Evolutionary conservation across 768 basidiomycete species (phyloP).

Genomic region (Suillus weaverae): DNA sequence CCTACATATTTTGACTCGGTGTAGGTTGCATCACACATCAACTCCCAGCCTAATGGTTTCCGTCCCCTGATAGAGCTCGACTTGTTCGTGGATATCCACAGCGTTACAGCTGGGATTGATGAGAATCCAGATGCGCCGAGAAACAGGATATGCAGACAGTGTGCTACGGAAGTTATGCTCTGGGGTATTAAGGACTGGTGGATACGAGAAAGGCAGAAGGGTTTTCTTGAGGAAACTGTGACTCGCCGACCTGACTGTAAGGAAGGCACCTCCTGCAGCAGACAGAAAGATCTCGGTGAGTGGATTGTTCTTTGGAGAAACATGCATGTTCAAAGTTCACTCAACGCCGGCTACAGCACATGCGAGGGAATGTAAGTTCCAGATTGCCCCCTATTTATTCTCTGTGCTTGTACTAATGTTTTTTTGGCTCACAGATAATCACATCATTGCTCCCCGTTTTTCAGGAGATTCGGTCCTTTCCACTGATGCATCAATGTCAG

Average conservation of each 20-base stretch:
- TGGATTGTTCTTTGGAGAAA: slow-evolving; percentile 8
- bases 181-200: slow-evolving; percentile 84
- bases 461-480: not conserved
- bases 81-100: slow-evolving; percentile 69
- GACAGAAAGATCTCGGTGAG: slow-evolving; percentile 69
- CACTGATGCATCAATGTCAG: not conserved
- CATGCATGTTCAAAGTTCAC: slow-evolving; percentile 6
- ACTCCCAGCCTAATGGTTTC: slow-evolving; percentile 62
- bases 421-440: slow-evolving; percentile 36
- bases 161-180: slow-evolving; percentile 72
- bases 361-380: slow-evolving; percentile 69
- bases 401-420: slow-evolving; percentile 10
- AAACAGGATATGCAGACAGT: slow-evolving; percentile 63
- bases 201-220: slow-evolving; percentile 74
- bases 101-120: slow-evolving; percentile 53
- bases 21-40: slow-evolving; percentile 64
- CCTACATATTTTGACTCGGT: slow-evolving; percentile 10
- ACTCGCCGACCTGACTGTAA: slow-evolving; percentile 66
- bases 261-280: slow-evolving; percentile 56
- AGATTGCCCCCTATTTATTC: not conserved
- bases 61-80: slow-evolving; percentile 66
- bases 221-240: slow-evolving; percentile 56
- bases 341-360: slow-evolving; percentile 46
- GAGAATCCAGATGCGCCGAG: slow-evolving; percentile 60
- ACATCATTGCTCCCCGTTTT: slow-evolving; percentile 28